Evolutionary conservation across 176 grass and related monocot species (phyloP).

Genomic region (Triticum timopheevii): DNA sequence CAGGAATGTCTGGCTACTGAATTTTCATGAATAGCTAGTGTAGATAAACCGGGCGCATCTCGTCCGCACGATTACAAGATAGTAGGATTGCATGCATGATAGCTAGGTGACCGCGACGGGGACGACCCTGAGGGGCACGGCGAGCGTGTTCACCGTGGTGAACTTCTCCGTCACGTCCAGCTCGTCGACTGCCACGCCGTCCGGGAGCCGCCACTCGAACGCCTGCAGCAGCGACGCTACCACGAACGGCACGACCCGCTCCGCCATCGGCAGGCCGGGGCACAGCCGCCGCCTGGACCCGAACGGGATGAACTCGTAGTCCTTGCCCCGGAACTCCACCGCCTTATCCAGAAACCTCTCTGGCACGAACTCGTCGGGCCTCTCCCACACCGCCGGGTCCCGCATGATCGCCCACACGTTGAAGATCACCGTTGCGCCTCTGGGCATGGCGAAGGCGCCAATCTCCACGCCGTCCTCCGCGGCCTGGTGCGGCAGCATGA

Average conservation of each 20-base stretch:
- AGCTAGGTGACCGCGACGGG: neutral
- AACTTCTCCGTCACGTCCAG: conserved; percentile 15
- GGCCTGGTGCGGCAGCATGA: no score
- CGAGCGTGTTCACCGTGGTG: neutral
- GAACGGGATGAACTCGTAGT: conserved; percentile 26
- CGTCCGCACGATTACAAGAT: no score
- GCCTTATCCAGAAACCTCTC: conserved; percentile 27
- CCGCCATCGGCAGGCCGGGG: conserved; percentile 28
- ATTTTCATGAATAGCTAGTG: no score
- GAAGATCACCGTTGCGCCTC: no score
- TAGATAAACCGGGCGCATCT: no score
- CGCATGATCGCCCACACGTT: neutral
- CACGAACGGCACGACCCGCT: conserved; percentile 11
- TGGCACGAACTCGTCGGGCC: no score
- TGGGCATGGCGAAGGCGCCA: no score
- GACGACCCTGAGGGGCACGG: conserved; percentile 1
- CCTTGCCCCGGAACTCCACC: neutral
- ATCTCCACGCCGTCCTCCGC: no score
- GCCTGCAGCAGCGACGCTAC: conserved; percentile 16
- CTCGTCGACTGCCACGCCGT: conserved; percentile 15
- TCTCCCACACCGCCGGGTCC: no score
- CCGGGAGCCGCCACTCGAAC: conserved; percentile 32
- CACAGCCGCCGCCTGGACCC: conserved; percentile 27
- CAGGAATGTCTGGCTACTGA: no score
- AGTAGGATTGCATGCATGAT: no score